Percentiles rank a stretch among this genome's conserved stretches.
Evolutionary conservation across 305 asterid genomes (phyloP).

Genomic region (Euphrasia arctica): DNA sequence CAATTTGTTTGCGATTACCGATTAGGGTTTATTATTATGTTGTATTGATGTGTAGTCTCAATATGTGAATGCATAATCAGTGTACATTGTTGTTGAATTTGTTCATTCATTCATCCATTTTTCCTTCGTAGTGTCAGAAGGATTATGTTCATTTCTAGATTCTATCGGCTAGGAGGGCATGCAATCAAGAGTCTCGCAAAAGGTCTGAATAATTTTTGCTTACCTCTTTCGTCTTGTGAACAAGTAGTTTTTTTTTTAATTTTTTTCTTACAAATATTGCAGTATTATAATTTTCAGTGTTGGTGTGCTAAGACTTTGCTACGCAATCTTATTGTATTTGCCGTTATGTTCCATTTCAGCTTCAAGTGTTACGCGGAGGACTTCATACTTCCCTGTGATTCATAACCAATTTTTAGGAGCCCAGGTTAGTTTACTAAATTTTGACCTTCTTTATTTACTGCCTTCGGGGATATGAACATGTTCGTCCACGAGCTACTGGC

Average conservation of each 20-base stretch:
- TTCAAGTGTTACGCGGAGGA: slow-evolving; percentile 38
- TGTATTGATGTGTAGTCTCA: background rate
- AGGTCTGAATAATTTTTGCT: slow-evolving; percentile 27
- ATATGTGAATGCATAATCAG: background rate
- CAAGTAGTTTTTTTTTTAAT: background rate
- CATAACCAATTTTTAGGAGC: slow-evolving; percentile 25
- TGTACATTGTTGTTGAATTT: slow-evolving; percentile 18
- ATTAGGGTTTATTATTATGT: background rate
- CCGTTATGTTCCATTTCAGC: slow-evolving; percentile 32
- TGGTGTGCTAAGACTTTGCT: slow-evolving; percentile 11
- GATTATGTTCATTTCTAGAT: slow-evolving; percentile 58
- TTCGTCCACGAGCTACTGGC: slow-evolving; percentile 1
- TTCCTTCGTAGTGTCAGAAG: slow-evolving; percentile 25
- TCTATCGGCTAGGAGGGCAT: slow-evolving; percentile 45
- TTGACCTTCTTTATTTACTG: slow-evolving; percentile 23
- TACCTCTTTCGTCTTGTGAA: background rate
- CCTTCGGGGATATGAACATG: slow-evolving; percentile 7
- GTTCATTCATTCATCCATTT: slow-evolving; percentile 19
- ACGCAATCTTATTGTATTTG: slow-evolving; percentile 8
- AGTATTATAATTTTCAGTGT: background rate
- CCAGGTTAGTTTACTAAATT: slow-evolving; percentile 35
- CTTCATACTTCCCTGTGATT: slow-evolving; percentile 32
- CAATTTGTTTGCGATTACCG: background rate
- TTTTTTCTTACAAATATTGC: background rate
- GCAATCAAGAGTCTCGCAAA: slow-evolving; percentile 36